Percentiles rank a stretch among this genome's conserved stretches.
phyloP scores from a whole-genome alignment of 192 early-diverging fungal species.

The Coemansia reversa region DNA sequence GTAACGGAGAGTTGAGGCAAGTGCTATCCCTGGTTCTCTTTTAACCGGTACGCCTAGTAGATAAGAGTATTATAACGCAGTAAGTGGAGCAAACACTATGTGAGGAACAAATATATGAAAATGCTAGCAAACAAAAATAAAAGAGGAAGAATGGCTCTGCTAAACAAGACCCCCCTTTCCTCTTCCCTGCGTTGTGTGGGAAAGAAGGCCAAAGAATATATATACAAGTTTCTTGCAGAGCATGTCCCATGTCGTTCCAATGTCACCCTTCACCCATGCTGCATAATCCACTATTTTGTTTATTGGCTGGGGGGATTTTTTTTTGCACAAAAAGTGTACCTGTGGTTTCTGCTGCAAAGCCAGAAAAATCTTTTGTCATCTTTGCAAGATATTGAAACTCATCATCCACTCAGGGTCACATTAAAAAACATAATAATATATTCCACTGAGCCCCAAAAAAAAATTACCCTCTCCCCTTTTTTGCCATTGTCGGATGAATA shows the following conservation, averaged over 20 bases:
- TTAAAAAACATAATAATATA: too few relatives aligned
- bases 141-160: slow-evolving; percentile 3
- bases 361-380: too few relatives aligned
- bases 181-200: neutral
- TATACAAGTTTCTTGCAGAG: too few relatives aligned
- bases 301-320: neutral
- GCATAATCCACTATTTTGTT: neutral
- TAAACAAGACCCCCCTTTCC: neutral
- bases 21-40: too few relatives aligned
- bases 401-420: too few relatives aligned
- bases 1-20: too few relatives aligned
- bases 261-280: neutral
- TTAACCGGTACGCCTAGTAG: too few relatives aligned
- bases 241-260: too few relatives aligned
- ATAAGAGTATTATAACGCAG: neutral
- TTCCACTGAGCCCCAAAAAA: too few relatives aligned
- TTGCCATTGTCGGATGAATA: too few relatives aligned
- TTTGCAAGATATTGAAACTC: too few relatives aligned
- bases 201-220: neutral
- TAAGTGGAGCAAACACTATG: slow-evolving; percentile 1
- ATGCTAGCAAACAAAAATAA: slow-evolving; percentile 2
- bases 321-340: slow-evolving; percentile 1
- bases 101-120: neutral
- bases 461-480: too few relatives aligned
- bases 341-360: slow-evolving; percentile 5